Evolutionary conservation across 495 filamentous ascomycete species (phyloP), one percentile per base, ranked within the genome.

Genomic region (Trichoderma gamsii): DNA sequence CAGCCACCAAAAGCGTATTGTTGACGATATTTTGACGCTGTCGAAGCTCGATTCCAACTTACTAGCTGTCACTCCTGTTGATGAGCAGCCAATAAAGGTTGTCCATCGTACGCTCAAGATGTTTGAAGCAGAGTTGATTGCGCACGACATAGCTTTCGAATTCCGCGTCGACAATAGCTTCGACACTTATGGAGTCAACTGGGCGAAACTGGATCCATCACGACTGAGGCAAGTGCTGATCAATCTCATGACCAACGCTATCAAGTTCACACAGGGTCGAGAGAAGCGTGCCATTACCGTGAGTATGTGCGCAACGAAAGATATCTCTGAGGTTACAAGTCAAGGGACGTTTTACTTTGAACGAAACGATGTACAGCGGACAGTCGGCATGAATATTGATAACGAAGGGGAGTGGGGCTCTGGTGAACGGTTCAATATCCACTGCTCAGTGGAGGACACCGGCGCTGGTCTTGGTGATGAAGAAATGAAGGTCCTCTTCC

Each of bases 41-140:
- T 93, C 90, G 3, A 96, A 96, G 71, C 81, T 96, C n/a, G 92
- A 96, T 69, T 91, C 90, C 3, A 88, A 89, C 23, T 83, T 93
- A 71, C 78, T 96, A 13, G 83, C 90, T 18, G 86, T 96, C 9
- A 88, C 89, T 6, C 92, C 91, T 6, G 86, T 90, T 16, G 85
- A 88, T 69, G 85, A 89, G 7, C 87, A 92, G 74, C 92, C 92
- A 3, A 76, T 87, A 64, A 76, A 78, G 27, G 86, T 93, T 23
- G 84, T 93, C 2, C 83, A 89, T 68, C 81, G 83, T 4, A 86
- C 90, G 4, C 74, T 94, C 32, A 90, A 88, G 73, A 94, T 97
- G 84, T 94, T 93, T 72, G 88, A 92, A 71, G 84, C 88, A n/a
- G 90, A 95, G 72, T 77, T 95, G 3, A 82, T 84, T 44, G 88